Conservation (phyloP, 2,329 filamentous ascomycete genomes). For the Cladosporium colombiae region DNA sequence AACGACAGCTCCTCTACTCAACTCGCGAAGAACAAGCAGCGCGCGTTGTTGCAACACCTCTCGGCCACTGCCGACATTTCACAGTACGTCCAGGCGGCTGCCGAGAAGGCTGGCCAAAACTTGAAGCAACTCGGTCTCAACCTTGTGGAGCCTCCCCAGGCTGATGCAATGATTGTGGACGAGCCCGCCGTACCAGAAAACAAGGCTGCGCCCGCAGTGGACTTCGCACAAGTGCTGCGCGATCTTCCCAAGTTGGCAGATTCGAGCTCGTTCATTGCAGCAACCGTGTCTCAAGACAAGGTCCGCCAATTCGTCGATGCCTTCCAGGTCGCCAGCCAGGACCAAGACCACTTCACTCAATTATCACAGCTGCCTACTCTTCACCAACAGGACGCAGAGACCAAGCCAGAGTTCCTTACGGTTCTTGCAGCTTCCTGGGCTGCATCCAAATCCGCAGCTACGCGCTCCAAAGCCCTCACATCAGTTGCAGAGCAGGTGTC, state of each 20-base stretch:
- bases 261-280: not conserved
- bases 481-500: not conserved
- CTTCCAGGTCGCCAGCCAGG: constrained; percentile 21
- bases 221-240: constrained; percentile 8
- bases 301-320: not conserved
- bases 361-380: constrained; percentile 21
- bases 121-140: constrained; percentile 14
- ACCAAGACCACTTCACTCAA: constrained; percentile 25
- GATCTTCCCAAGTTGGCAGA: constrained; percentile 9
- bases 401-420: constrained; percentile 24
- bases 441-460: constrained; percentile 18
- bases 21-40: constrained; percentile 14
- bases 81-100: constrained; percentile 13
- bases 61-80: constrained; percentile 7
- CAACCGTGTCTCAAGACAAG: not conserved
- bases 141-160: constrained; percentile 13
- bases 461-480: not conserved
- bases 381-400: constrained; percentile 19
- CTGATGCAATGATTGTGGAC: constrained; percentile 9
- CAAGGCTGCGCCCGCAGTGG: not conserved
- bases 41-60: constrained; percentile 10
- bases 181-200: constrained; percentile 1
- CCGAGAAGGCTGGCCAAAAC: constrained; percentile 3
- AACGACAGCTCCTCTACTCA: not conserved
- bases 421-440: constrained; percentile 28